Conservation (phyloP, 768 basidiomycete species). For the Ephemerocybe angulata region DNA sequence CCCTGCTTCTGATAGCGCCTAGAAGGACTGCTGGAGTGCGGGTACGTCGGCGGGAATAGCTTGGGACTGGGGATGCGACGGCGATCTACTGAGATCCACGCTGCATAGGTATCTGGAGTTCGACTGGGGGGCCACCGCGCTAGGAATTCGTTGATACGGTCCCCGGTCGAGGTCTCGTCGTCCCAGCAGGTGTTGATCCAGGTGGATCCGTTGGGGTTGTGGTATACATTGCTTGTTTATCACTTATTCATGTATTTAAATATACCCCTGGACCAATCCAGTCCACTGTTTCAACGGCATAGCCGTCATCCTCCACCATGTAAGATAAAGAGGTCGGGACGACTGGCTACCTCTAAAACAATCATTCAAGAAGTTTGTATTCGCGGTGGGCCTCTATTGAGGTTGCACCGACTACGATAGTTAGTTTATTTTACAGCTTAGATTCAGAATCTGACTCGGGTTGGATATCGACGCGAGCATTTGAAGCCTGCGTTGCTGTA, state of each 20-base stretch:
- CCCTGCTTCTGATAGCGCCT: slow-evolving; percentile 18
- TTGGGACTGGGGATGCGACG: too few species aligned
- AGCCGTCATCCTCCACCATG: too few species aligned
- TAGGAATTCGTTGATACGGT: slow-evolving; percentile 25
- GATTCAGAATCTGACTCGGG: neutral
- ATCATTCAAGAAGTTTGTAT: too few species aligned
- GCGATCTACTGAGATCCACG: slow-evolving; percentile 34
- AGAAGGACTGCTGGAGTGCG: slow-evolving; percentile 13
- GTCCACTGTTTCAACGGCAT: too few species aligned
- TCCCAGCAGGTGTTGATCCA: slow-evolving; percentile 4
- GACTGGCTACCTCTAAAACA: too few species aligned
- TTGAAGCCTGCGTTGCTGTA: slow-evolving; percentile 3
- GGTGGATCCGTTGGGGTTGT: neutral
- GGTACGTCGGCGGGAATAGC: slow-evolving; percentile 19
- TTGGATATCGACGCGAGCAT: neutral
- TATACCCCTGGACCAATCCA: too few species aligned
- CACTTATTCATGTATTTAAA: too few species aligned
- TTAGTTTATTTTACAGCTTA: neutral
- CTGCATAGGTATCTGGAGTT: slow-evolving; percentile 27
- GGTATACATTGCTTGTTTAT: neutral
- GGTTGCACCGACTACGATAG: neutral
- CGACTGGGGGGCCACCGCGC: slow-evolving; percentile 37
- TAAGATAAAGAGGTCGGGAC: too few species aligned
- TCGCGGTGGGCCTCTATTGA: neutral
- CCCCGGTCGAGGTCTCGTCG: neutral